Evolutionary conservation across 306 rosid genomes (phyloP), one percentile per base, ranked within the genome.

Genomic region (Datisca glomerata): DNA sequence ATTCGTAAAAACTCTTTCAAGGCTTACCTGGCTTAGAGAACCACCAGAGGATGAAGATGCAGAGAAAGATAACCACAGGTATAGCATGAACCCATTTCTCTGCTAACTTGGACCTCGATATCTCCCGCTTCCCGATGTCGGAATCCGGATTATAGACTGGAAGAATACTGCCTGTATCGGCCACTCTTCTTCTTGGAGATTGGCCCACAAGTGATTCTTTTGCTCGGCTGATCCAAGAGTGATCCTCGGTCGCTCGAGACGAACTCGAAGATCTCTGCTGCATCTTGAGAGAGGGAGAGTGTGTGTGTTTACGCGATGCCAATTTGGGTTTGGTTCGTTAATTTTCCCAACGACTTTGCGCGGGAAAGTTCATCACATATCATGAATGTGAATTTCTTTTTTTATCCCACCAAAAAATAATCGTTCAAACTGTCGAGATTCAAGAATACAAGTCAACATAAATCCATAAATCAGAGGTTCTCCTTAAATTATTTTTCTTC

Each of bases 11-110:
- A 6, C n/a, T 33, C 3, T 8, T 45, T 4, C 21, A 20, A 40
- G 27, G 22, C 19, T 55, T 32, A 78, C 85, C 92, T 54, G 71
- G 70, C 53, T 23, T 56, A 57, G 81, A 72, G 69, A 64, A 69
- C 73, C 78, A 75, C 81, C 81, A 75, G 61, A 80, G 81, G 29
- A 67, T 31, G 43, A 70, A 60, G 62, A 70, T 1, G 65, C 77
- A 57, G n/a, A 71, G 46, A 27, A 80, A 10, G 15, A 85, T 51
- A 21, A 72, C 27, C 31, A 36, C 12, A 0, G 76, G 83, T 42
- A 75, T 66, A 0, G 28, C 53, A 44, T 70, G 79, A 44, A 70
- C 43, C 75, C 67, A 69, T 33, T 46, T 74, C 50, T 29, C 57
- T 3, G 29, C 13, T 13, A 57, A 37, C 11, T 54, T 48, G 28